A percentile compares a stretch with the other conserved stretches of the same genome.
These are phyloP conservation scores for Aspergillus puulaauensis DNA, from an alignment of 2,329 filamentous ascomycete genomes.

Conservation along the genomic window DNA sequence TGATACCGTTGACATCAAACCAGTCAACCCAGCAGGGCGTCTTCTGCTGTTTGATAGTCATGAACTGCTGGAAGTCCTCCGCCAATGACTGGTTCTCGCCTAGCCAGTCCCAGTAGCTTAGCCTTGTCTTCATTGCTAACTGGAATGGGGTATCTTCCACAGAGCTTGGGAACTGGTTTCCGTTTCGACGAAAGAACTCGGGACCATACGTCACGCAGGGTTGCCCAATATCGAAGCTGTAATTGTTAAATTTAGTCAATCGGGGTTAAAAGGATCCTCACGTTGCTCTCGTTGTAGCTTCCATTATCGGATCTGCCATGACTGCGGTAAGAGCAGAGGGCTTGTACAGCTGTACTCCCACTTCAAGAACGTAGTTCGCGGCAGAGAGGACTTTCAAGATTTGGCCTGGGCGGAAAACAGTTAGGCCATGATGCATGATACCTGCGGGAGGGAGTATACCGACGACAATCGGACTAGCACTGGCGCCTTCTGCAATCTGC, in stretches of 20 bases:
- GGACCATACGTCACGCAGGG: not conserved
- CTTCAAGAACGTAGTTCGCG: constrained; percentile 17
- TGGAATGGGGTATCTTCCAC: not conserved
- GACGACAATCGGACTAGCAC: constrained; percentile 15
- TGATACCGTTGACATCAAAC: constrained; percentile 11
- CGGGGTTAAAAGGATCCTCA: not conserved
- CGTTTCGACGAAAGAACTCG: not conserved
- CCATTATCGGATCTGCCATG: constrained; percentile 15
- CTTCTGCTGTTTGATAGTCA: constrained; percentile 13
- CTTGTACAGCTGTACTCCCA: constrained; percentile 19
- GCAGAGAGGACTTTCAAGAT: constrained; percentile 18
- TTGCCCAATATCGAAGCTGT: not conserved
- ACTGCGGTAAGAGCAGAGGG: constrained; percentile 18
- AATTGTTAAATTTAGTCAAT: not conserved
- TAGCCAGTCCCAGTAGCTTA: constrained; percentile 19
- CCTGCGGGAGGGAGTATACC: not conserved
- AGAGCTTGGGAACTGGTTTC: not conserved
- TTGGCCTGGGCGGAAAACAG: constrained; percentile 1
- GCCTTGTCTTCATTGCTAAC: constrained; percentile 8
- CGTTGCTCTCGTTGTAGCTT: not conserved
- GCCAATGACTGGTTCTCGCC: constrained; percentile 12
- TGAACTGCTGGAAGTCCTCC: constrained; percentile 18
- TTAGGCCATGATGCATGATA: not conserved
- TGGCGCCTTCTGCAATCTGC: constrained; percentile 12
- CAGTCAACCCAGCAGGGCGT: constrained; percentile 15